These are phyloP conservation scores for Hemerocallis citrina DNA, from an alignment of 106 monocot species.

Conservation along the genomic window DNA sequence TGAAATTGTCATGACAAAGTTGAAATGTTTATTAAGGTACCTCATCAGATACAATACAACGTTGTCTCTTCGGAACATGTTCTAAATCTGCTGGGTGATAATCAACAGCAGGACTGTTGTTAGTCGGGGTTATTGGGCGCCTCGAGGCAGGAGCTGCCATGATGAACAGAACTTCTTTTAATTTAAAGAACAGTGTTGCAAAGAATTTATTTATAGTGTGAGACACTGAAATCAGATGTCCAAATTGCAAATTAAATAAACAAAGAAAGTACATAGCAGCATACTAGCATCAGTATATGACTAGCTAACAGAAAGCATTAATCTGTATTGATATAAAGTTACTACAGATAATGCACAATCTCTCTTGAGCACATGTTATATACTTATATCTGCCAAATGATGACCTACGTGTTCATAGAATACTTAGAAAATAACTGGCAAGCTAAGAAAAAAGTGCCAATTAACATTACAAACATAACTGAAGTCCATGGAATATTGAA, in stretches of 20 bases:
- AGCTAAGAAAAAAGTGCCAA: too few relatives aligned
- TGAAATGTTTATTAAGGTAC: slow-evolving; percentile 18
- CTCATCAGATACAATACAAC: slow-evolving; percentile 51
- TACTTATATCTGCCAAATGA: too few relatives aligned
- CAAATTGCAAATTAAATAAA: not conserved
- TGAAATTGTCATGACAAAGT: not conserved
- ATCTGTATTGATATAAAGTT: too few relatives aligned
- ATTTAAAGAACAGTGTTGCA: not conserved
- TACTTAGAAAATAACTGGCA: too few relatives aligned
- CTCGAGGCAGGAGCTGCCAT: slow-evolving; percentile 37
- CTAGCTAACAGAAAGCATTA: too few relatives aligned
- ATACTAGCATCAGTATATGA: too few relatives aligned
- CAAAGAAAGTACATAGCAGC: not conserved
- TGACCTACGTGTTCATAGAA: too few relatives aligned
- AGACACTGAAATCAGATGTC: too few relatives aligned
- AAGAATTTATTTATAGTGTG: not conserved
- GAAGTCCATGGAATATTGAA: too few relatives aligned
- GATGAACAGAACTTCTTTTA: not conserved
- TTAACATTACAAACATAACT: too few relatives aligned
- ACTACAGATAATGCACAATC: too few relatives aligned
- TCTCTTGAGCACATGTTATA: too few relatives aligned
- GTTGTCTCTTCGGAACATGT: slow-evolving; percentile 43
- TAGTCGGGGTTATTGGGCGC: slow-evolving; percentile 34
- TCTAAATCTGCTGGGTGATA: slow-evolving; percentile 61
- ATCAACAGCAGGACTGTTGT: slow-evolving; percentile 28